Conservation (phyloP, 495 filamentous ascomycete species). For the Talaromyces ruber region DNA sequence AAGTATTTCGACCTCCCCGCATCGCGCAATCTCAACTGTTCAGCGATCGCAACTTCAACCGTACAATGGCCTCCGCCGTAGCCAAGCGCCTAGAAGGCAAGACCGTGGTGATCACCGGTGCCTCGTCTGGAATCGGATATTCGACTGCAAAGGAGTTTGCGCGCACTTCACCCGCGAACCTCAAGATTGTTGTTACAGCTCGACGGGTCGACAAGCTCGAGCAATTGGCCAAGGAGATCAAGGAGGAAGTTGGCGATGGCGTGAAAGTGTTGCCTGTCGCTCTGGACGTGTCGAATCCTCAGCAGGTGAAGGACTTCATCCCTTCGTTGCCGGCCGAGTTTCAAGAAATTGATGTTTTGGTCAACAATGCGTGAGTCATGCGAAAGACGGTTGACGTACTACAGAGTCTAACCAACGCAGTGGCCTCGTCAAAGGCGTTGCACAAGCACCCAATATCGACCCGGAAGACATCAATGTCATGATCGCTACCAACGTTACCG, state of each 20-base stretch:
- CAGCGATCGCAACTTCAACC: slow-evolving; percentile 10
- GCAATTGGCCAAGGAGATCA: slow-evolving; percentile 69
- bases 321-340: slow-evolving; percentile 69
- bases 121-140: slow-evolving; percentile 85
- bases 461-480: slow-evolving; percentile 79
- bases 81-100: slow-evolving; percentile 86
- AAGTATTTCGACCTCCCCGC: background rate
- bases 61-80: slow-evolving; percentile 69
- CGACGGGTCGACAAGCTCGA: slow-evolving; percentile 71
- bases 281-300: slow-evolving; percentile 78
- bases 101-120: slow-evolving; percentile 87
- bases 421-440: slow-evolving; percentile 81
- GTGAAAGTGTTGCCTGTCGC: slow-evolving; percentile 75
- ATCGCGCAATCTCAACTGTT: background rate
- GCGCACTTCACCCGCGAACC: slow-evolving; percentile 66
- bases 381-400: background rate
- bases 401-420: slow-evolving; percentile 28
- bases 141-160: slow-evolving; percentile 89
- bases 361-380: slow-evolving; percentile 86
- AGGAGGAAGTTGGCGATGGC: slow-evolving; percentile 67
- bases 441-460: slow-evolving; percentile 73
- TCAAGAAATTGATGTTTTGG: slow-evolving; percentile 77
- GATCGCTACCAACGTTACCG: slow-evolving; percentile 89
- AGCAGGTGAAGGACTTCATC: slow-evolving; percentile 70
- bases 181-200: slow-evolving; percentile 83